Percentiles rank a stretch among this genome's conserved stretches.
Evolutionary conservation across 768 basidiomycete genomes (phyloP).

Genomic region (Fibroporia radiculosa): DNA sequence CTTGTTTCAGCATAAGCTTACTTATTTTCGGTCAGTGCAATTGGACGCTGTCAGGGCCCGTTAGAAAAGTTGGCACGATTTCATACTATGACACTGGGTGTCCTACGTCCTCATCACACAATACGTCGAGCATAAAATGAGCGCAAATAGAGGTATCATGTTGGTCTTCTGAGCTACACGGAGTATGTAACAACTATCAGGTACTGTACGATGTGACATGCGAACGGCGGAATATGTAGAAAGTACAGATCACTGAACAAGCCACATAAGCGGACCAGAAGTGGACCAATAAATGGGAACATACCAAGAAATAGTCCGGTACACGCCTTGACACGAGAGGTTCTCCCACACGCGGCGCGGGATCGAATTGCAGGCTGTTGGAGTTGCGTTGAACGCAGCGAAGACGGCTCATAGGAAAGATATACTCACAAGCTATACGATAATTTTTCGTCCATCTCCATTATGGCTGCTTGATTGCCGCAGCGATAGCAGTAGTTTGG

Average conservation of each 20-base stretch:
- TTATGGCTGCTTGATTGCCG: slow-evolving; percentile 98
- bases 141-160: slow-evolving; percentile 14
- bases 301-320: slow-evolving; percentile 88
- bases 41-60: too few relatives aligned
- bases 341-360: slow-evolving; percentile 97
- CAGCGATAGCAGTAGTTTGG: slow-evolving; percentile 99
- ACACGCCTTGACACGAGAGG: slow-evolving; percentile 94
- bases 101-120: too few relatives aligned
- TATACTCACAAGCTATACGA: slow-evolving; percentile 82
- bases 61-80: too few relatives aligned
- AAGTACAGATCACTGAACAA: slow-evolving; percentile 17
- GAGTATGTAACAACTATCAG: slow-evolving; percentile 20
- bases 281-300: slow-evolving; percentile 19
- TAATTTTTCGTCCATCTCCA: slow-evolving; percentile 99
- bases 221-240: slow-evolving; percentile 8
- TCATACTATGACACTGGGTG: too few relatives aligned
- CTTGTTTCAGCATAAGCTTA: too few relatives aligned
- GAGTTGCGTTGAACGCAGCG: slow-evolving; percentile 8
- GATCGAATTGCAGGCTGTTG: slow-evolving; percentile 96
- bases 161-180: slow-evolving; percentile 19
- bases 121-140: background rate
- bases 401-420: too few relatives aligned
- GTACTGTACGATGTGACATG: slow-evolving; percentile 21
- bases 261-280: background rate
- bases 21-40: too few relatives aligned